Percentiles rank a stretch among this genome's conserved stretches.
These are phyloP conservation scores for Cytospora piceicola DNA, from an alignment of 2,329 filamentous ascomycete genomes.

Conservation along the genomic window DNA sequence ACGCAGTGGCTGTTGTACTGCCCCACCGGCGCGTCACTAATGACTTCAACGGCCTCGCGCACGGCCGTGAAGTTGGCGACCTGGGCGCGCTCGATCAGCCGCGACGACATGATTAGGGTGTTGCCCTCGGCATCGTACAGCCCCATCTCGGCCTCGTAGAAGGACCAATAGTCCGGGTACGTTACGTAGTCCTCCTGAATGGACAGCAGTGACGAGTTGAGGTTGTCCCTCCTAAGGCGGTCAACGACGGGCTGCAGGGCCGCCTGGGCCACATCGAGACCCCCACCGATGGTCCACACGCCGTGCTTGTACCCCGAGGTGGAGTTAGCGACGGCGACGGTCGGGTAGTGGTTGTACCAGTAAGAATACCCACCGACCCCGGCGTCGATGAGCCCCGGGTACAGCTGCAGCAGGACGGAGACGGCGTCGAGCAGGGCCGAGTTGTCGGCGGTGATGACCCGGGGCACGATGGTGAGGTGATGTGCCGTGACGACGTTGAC, in stretches of 20 bases:
- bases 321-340: background rate
- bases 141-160: constrained; percentile 3
- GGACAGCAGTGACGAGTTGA: no score
- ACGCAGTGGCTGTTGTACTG: background rate
- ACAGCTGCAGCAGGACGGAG: background rate
- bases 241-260: background rate
- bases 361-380: constrained; percentile 1
- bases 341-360: background rate
- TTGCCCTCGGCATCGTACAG: background rate
- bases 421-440: constrained; percentile 3
- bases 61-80: background rate
- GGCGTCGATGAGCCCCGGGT: constrained; percentile 3
- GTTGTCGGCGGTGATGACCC: background rate
- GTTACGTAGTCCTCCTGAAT: background rate
- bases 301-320: constrained; percentile 7
- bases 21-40: background rate
- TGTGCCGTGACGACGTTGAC: constrained; percentile 7
- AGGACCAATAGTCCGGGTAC: constrained; percentile 11
- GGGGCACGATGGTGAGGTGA: constrained; percentile 1
- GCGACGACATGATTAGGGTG: background rate
- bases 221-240: no score
- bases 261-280: background rate
- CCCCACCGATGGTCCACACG: background rate
- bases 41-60: background rate
- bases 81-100: background rate